A percentile compares a stretch with the other conserved stretches of the same genome.
phyloP scores from a whole-genome alignment of 306 rosid species.

The Acacia melanoxylon region DNA sequence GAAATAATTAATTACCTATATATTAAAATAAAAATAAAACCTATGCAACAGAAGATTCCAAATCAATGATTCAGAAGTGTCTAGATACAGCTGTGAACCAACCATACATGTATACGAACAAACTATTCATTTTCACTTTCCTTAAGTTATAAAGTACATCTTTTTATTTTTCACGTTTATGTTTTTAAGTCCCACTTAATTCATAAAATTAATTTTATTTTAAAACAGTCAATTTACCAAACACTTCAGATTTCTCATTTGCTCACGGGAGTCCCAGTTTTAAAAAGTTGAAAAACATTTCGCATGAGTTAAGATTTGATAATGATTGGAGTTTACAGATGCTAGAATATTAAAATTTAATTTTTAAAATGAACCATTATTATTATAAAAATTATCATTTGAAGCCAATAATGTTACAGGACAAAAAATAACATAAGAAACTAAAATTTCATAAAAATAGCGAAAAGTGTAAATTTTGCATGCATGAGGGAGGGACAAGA shows the following conservation, averaged over 20 bases:
- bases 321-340: neutral
- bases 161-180: neutral
- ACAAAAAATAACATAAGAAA: no score
- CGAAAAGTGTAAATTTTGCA: no score
- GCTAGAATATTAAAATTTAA: no score
- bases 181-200: neutral
- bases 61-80: conserved; percentile 35
- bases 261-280: no score
- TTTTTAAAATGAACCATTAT: no score
- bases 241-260: neutral
- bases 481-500: no score
- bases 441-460: no score
- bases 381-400: no score
- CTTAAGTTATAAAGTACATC: no score
- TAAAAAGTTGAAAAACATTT: neutral
- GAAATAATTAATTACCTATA: no score
- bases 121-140: no score
- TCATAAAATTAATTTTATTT: neutral
- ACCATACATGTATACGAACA: conserved; percentile 24
- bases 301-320: neutral
- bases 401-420: no score
- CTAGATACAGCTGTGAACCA: conserved; percentile 71
- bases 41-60: neutral
- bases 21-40: neutral
- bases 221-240: neutral